Evolutionary conservation across 495 filamentous ascomycete species (phyloP).

Genomic region (Tuber microsphaerosporum): DNA sequence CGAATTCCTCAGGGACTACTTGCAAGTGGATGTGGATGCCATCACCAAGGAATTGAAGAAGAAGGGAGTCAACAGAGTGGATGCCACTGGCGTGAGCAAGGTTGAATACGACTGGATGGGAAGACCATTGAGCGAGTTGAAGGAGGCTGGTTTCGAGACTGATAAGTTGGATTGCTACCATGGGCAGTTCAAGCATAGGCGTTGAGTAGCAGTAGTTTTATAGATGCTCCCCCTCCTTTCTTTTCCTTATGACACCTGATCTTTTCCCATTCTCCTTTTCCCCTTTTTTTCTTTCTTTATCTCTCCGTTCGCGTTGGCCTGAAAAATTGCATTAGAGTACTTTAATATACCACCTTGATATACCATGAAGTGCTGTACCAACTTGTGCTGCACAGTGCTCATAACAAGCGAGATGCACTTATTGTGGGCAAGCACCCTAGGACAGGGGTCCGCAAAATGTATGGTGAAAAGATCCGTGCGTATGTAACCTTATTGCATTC

Average conservation of each 20-base stretch:
- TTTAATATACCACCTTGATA: neutral
- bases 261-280: slow-evolving; percentile 13
- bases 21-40: slow-evolving; percentile 67
- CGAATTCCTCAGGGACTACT: slow-evolving; percentile 66
- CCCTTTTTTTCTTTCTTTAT: neutral
- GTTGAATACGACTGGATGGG: slow-evolving; percentile 39
- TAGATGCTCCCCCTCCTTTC: slow-evolving; percentile 10
- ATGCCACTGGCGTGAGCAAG: neutral
- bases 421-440: no score
- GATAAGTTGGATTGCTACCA: slow-evolving; percentile 35
- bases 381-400: no score
- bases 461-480: no score
- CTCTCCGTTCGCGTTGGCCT: neutral
- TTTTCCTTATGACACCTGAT: slow-evolving; percentile 29
- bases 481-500: no score
- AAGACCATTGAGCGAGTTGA: slow-evolving; percentile 30
- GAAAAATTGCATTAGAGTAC: neutral
- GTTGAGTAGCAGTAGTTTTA: slow-evolving; percentile 9
- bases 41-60: slow-evolving; percentile 67
- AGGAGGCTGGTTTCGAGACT: slow-evolving; percentile 18
- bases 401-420: no score
- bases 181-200: slow-evolving; percentile 36
- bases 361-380: no score
- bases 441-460: no score
- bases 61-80: slow-evolving; percentile 47